These are phyloP conservation scores for Larix kaempferi DNA, from an alignment of 75 land plant genomes.

Conservation along the genomic window DNA sequence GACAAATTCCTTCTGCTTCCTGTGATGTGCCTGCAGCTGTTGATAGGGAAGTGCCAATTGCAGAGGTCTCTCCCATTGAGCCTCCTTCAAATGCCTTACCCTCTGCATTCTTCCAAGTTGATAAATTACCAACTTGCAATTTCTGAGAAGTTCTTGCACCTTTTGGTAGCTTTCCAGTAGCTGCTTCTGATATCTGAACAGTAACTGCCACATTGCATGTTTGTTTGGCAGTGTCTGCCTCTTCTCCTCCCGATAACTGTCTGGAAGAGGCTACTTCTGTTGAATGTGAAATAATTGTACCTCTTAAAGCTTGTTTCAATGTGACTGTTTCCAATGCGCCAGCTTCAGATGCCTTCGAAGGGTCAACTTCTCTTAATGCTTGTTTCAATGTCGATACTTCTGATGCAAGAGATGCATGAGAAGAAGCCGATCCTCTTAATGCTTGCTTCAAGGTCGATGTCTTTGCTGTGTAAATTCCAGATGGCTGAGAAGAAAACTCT, in stretches of 20 bases:
- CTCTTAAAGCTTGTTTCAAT: constrained; percentile 8
- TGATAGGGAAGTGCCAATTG: constrained; percentile 1
- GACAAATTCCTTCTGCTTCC: background rate
- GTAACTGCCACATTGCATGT: background rate
- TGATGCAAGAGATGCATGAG: background rate
- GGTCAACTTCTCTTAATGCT: constrained; percentile 8
- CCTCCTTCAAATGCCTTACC: constrained; percentile 10
- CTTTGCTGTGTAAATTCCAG: constrained; percentile 3
- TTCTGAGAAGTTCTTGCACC: constrained; percentile 9
- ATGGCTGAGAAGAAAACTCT: constrained; percentile 7
- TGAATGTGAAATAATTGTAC: background rate
- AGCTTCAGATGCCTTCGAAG: background rate
- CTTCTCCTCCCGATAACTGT: constrained; percentile 3
- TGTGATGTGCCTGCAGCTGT: constrained; percentile 7
- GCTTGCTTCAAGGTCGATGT: background rate
- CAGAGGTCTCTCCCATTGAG: background rate
- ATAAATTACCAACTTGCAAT: background rate
- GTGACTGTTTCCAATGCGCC: constrained; percentile 4
- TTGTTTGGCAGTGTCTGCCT: background rate
- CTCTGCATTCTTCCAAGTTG: background rate
- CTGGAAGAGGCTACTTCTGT: constrained; percentile 2
- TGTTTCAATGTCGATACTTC: constrained; percentile 2
- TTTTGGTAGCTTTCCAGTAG: background rate
- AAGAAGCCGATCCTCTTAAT: background rate
- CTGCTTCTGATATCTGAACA: background rate